A percentile compares a stretch with the other conserved stretches of the same genome.
phyloP scores from a whole-genome alignment of 1,284 basidiomycete genomes.

The Hortiboletus rubellus region DNA sequence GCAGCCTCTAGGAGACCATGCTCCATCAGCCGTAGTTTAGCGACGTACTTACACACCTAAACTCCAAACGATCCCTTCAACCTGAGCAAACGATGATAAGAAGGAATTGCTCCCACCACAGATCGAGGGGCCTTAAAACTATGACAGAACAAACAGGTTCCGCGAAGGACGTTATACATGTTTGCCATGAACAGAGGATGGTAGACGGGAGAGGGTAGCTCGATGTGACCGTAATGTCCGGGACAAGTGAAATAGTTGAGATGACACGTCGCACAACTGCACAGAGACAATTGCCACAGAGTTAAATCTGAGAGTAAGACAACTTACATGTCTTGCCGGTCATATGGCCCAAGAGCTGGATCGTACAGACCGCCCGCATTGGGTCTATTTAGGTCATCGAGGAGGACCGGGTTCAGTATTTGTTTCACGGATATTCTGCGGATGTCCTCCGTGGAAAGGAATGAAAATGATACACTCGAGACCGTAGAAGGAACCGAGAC shows the following conservation, averaged over 20 bases:
- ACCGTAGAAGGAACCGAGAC: constrained; percentile 86
- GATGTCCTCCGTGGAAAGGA: constrained; percentile 90
- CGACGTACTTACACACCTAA: constrained; percentile 80
- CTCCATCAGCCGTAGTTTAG: constrained; percentile 88
- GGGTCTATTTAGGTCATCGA: constrained; percentile 93
- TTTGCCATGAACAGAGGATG: constrained; percentile 97
- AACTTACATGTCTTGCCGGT: constrained; percentile 83
- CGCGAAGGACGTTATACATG: constrained; percentile 86
- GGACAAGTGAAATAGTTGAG: constrained; percentile 93
- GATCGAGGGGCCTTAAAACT: constrained; percentile 81
- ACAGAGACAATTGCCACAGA: constrained; percentile 8
- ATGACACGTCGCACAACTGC: constrained; percentile 91
- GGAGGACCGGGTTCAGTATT: constrained; percentile 89
- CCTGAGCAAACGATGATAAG: constrained; percentile 4
- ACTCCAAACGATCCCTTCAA: constrained; percentile 14
- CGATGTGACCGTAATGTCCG: constrained; percentile 99
- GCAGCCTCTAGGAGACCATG: constrained; percentile 87
- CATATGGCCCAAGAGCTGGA: constrained; percentile 90
- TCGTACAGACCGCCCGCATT: constrained; percentile 95
- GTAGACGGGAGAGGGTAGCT: constrained; percentile 93
- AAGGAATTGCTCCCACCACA: constrained; percentile 54
- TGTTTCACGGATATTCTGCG: constrained; percentile 95
- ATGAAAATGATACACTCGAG: constrained; percentile 90
- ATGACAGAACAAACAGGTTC: constrained; percentile 96
- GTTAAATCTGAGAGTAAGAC: background rate